These are phyloP conservation scores for Penicillium sp. DNA, from an alignment of 2,329 filamentous ascomycete genomes.

Conservation along the genomic window DNA sequence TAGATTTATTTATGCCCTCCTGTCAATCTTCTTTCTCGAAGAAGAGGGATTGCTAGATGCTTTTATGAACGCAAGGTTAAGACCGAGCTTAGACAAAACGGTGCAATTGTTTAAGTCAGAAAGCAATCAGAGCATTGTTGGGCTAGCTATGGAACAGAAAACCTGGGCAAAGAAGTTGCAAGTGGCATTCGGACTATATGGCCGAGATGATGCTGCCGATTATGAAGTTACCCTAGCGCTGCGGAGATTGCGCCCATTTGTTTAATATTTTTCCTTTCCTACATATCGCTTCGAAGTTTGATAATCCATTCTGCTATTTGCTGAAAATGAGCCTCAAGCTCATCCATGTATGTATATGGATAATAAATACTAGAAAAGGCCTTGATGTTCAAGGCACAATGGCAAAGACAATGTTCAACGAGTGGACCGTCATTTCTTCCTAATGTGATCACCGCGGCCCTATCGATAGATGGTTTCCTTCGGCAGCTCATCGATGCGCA, in stretches of 20 bases:
- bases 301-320: conserved; percentile 23
- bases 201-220: background rate
- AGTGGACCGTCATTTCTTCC: background rate
- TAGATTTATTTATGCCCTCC: background rate
- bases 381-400: background rate
- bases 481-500: conserved; percentile 42
- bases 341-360: conserved; percentile 24
- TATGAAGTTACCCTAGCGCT: background rate
- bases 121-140: background rate
- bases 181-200: background rate
- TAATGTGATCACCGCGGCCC: background rate
- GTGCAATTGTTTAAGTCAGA: background rate
- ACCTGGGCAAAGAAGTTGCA: background rate
- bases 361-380: conserved; percentile 4
- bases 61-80: background rate
- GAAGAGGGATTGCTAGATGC: background rate
- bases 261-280: background rate
- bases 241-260: background rate
- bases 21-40: background rate
- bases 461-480: conserved; percentile 7
- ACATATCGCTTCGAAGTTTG: background rate
- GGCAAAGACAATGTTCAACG: background rate
- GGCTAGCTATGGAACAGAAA: background rate
- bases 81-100: background rate
- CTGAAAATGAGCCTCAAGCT: conserved; percentile 18